phyloP scores from a whole-genome alignment of 495 filamentous ascomycete genomes.

The Neurospora sp. region DNA sequence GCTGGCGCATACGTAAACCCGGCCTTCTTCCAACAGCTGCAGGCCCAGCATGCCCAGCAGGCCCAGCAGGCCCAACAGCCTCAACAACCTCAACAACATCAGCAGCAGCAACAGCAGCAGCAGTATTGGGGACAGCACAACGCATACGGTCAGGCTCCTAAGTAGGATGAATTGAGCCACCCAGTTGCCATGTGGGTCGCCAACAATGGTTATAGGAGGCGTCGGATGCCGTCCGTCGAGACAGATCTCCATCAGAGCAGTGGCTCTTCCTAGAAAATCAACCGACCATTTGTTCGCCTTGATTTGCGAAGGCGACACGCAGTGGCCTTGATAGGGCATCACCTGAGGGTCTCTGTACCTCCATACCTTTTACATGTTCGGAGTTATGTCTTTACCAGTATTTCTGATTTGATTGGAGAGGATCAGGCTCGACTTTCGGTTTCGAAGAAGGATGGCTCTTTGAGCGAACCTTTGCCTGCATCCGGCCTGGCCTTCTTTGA shows the following conservation, averaged over 20 bases:
- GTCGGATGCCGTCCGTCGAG: background rate
- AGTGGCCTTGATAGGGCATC: background rate
- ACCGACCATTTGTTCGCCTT: background rate
- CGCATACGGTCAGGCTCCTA: conserved; percentile 1
- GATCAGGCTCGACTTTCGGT: background rate
- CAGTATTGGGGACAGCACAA: conserved; percentile 2
- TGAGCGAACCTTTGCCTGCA: background rate
- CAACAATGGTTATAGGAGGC: background rate
- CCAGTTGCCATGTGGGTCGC: background rate
- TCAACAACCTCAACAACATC: conserved; percentile 30
- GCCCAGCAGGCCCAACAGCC: background rate
- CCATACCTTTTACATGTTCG: background rate
- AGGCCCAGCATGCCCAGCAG: conserved; percentile 5
- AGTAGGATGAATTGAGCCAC: background rate
- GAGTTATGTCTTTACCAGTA: background rate
- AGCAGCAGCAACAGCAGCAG: conserved; percentile 11
- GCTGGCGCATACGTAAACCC: conserved; percentile 57
- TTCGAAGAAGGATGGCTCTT: background rate
- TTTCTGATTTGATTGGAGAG: background rate
- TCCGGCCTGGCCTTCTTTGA: background rate
- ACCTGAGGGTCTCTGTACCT: background rate
- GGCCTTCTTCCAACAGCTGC: conserved; percentile 42
- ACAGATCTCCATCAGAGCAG: too few relatives aligned
- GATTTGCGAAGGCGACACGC: background rate
- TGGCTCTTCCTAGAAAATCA: background rate